phyloP scores from a whole-genome alignment of 164 flowering plant genomes.

The Piper longum region DNA sequence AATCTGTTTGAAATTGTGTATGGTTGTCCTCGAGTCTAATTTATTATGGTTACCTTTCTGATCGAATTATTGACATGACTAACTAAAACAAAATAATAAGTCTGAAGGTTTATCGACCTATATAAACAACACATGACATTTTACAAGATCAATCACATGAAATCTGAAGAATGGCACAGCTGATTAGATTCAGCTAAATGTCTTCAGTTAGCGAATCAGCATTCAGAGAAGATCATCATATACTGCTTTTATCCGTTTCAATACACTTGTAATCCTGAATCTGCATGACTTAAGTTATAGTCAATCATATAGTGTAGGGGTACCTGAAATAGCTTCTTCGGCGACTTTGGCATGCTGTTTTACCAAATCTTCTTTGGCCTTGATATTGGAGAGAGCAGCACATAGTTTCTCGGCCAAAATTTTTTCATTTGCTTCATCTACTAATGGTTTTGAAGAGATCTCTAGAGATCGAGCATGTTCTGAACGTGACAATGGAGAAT shows the following conservation, averaged over 20 bases:
- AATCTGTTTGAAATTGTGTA: background rate
- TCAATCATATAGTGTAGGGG: background rate
- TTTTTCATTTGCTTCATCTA: constrained; percentile 31
- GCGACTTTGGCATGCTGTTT: constrained; percentile 63
- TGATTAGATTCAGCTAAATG: too few species aligned
- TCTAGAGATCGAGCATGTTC: constrained; percentile 56
- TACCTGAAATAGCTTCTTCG: constrained; percentile 62
- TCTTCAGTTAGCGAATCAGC: background rate
- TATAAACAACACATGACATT: too few species aligned
- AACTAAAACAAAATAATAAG: background rate
- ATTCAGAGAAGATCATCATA: background rate
- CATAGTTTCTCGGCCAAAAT: constrained; percentile 4
- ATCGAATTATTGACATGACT: background rate
- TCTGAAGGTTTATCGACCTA: background rate
- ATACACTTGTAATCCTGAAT: background rate
- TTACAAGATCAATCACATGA: too few species aligned
- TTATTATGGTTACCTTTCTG: background rate
- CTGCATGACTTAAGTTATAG: too few species aligned
- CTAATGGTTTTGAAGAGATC: constrained; percentile 35
- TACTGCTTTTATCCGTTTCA: background rate
- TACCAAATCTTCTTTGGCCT: constrained; percentile 57
- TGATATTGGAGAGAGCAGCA: constrained; percentile 61
- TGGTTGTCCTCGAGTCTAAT: background rate
- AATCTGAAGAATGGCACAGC: too few species aligned
- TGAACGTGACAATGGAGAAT: constrained; percentile 30